Base-by-base conservation (phyloP, 345 rosid species). In the Noccaea bulbosa region DNA sequence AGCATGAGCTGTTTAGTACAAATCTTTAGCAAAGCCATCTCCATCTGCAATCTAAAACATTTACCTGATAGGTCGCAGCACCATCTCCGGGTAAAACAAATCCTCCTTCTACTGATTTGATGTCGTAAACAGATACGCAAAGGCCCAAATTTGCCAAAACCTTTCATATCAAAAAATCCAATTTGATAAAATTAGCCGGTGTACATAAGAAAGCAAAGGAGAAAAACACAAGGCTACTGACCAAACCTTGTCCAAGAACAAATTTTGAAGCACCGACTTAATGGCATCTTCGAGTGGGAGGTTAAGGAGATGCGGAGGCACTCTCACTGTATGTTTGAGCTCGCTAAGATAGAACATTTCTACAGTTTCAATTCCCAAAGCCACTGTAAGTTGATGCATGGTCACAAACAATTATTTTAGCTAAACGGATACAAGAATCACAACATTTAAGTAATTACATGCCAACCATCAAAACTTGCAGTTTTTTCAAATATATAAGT, bases 41-140 rank as follows among this genome's bases (percentile, higher is more conserved):
- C 2, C 22, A 20, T 20, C 30, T 27, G 30, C 30, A 27, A 27
- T 27, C 30, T n/a, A 27, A 47, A 47, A 27, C 30, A 27, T 20
- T 44, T 85, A 91, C 97, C 81, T 81, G 81, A 79, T 87, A 89
- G 1, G 96, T 89, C 0, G 98, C 85, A 58, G 92, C 89, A 57
- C 98, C 98, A 59, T 87, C 97, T 2, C 92, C 91, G 5, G 96
- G 84, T 72, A 81, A 83, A 30, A 93, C 83, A 68, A 84, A 84
- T 27, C 98, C 99, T 40, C 93, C 95, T 64, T 79, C 72, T 44
- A 94, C 69, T 40, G 77, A 71, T 56, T 48, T 69, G 50, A 88
- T 82, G 69, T 89, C 97, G 50, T 91, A 88, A 44, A 91, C 58
- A 15, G 96, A 89, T 43, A 94, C 69, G 11, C 95, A 88, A 45